Percentiles rank a stretch among this genome's conserved stretches.
phyloP scores from a whole-genome alignment of 2,329 filamentous ascomycete species.

The Macroventuria anomochaeta region DNA sequence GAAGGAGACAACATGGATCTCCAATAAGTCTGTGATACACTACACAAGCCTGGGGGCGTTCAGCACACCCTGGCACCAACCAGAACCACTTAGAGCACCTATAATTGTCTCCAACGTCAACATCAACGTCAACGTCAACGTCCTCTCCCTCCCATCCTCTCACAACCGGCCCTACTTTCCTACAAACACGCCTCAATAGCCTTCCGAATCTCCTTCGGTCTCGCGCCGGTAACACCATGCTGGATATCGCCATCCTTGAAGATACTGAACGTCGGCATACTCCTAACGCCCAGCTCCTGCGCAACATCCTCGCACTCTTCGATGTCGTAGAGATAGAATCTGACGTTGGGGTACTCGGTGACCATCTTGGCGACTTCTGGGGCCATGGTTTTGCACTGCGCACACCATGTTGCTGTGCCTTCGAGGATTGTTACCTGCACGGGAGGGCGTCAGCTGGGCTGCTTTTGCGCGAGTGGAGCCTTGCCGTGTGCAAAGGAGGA shows the following conservation, averaged over 20 bases:
- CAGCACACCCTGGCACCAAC: too few species aligned
- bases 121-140: too few species aligned
- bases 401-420: slow-evolving; percentile 40
- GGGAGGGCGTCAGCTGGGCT: too few species aligned
- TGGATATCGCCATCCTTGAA: slow-evolving; percentile 42
- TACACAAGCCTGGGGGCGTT: too few species aligned
- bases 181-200: slow-evolving; percentile 33
- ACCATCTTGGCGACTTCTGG: slow-evolving; percentile 38
- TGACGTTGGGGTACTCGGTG: slow-evolving; percentile 27
- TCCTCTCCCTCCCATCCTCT: too few species aligned
- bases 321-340: slow-evolving; percentile 41
- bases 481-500: too few species aligned
- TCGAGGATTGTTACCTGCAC: slow-evolving; percentile 37
- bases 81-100: too few species aligned
- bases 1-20: too few species aligned
- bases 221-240: slow-evolving; percentile 32
- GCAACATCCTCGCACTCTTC: slow-evolving; percentile 41
- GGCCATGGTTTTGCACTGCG: slow-evolving; percentile 37
- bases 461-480: too few species aligned
- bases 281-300: slow-evolving; percentile 37
- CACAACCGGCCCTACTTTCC: too few species aligned
- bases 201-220: slow-evolving; percentile 29
- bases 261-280: slow-evolving; percentile 39
- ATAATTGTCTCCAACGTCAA: too few species aligned
- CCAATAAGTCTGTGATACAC: too few species aligned